phyloP scores from a whole-genome alignment of 768 basidiomycete species.

The Trametes coccinea region DNA sequence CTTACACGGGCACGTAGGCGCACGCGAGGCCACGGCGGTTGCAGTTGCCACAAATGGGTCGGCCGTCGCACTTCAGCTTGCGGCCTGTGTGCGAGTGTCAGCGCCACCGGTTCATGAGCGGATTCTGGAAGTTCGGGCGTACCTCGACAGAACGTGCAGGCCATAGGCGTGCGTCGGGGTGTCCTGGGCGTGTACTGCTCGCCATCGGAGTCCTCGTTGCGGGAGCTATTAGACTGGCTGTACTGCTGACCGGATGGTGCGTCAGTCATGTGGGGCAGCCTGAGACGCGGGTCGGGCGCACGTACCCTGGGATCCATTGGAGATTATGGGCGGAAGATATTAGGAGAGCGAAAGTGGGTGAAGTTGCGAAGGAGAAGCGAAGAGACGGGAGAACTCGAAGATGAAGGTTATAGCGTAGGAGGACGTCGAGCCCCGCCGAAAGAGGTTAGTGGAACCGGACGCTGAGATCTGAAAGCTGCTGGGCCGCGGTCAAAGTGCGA shows the following conservation, averaged over 20 bases:
- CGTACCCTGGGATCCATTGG: constrained; percentile 13
- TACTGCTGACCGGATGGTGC: constrained; percentile 1
- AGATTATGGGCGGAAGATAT: neutral
- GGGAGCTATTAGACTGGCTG: constrained; percentile 9
- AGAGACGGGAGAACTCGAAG: neutral
- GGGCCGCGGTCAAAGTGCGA: constrained; percentile 10
- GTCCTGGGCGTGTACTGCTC: constrained; percentile 30
- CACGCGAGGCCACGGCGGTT: constrained; percentile 59
- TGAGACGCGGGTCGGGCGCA: neutral
- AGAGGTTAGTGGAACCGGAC: constrained; percentile 17
- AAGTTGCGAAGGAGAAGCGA: constrained; percentile 3
- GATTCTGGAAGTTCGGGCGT: constrained; percentile 18
- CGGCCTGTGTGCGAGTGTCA: constrained; percentile 43
- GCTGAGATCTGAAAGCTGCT: constrained; percentile 4
- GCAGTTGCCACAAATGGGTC: constrained; percentile 68
- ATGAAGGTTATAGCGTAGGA: constrained; percentile 4
- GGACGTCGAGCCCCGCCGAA: constrained; percentile 17
- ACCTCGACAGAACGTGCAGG: constrained; percentile 76
- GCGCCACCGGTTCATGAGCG: neutral
- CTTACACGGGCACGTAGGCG: constrained; percentile 66
- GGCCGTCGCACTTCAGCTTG: constrained; percentile 75
- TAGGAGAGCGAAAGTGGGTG: neutral
- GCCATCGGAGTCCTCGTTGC: constrained; percentile 29
- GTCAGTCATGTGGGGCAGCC: neutral
- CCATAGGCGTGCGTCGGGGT: constrained; percentile 62